These are phyloP conservation scores for Inga oerstediana DNA, from an alignment of 306 rosid genomes.

Conservation along the genomic window DNA sequence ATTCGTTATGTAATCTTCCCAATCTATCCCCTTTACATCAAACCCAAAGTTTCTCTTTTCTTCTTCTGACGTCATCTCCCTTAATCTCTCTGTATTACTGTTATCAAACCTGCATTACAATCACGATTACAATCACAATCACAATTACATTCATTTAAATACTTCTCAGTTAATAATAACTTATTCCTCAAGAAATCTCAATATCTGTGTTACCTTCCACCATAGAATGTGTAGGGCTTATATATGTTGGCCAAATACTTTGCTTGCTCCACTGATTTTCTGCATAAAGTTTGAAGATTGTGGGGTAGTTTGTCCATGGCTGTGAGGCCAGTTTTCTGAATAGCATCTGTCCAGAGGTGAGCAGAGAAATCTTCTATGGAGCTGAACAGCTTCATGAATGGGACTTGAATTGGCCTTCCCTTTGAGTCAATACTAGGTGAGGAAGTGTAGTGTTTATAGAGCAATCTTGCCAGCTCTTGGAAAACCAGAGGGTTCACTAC, in stretches of 20 bases:
- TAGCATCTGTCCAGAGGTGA: slow-evolving; percentile 79
- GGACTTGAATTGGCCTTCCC: slow-evolving; percentile 80
- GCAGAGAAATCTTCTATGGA: slow-evolving; percentile 81
- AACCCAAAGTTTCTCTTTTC: slow-evolving; percentile 80
- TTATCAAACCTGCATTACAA: slow-evolving; percentile 75
- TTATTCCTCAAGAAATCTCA: no score
- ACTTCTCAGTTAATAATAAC: neutral
- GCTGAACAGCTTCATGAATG: slow-evolving; percentile 78
- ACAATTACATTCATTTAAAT: neutral
- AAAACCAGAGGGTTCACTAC: slow-evolving; percentile 48
- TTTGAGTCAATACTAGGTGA: slow-evolving; percentile 72
- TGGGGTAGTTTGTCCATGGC: slow-evolving; percentile 57
- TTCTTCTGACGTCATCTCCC: slow-evolving; percentile 81
- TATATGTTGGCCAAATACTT: slow-evolving; percentile 87
- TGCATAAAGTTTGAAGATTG: slow-evolving; percentile 67
- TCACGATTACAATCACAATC: neutral
- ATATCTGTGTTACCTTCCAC: slow-evolving; percentile 65
- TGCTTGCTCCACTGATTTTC: slow-evolving; percentile 88
- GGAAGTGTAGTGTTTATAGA: slow-evolving; percentile 70
- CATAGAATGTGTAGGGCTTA: slow-evolving; percentile 88
- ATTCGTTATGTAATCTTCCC: slow-evolving; percentile 82
- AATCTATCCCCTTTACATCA: slow-evolving; percentile 78
- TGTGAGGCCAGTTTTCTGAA: slow-evolving; percentile 56
- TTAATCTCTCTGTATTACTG: slow-evolving; percentile 70
- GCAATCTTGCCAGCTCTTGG: slow-evolving; percentile 33